Percentiles rank a stretch among this genome's conserved stretches.
phyloP scores from a whole-genome alignment of 2,329 filamentous ascomycete genomes.

The Clonostachys sp. region DNA sequence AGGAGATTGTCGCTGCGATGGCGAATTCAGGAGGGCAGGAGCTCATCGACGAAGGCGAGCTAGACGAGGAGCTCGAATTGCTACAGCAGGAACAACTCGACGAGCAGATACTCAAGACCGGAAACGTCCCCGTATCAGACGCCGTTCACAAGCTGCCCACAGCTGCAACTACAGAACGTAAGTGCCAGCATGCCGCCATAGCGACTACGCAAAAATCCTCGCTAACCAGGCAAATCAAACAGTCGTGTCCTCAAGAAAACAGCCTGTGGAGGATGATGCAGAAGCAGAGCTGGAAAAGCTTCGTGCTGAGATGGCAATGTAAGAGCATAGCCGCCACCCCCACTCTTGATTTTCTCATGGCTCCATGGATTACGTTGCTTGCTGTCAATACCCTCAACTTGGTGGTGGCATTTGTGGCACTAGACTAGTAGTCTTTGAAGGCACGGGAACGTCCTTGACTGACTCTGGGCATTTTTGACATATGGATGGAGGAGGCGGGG shows the following conservation, averaged over 20 bases:
- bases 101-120: conserved; percentile 88
- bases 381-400: no score
- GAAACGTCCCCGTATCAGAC: conserved; percentile 76
- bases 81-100: conserved; percentile 92
- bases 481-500: no score
- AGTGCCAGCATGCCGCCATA: conserved; percentile 28
- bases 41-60: conserved; percentile 76
- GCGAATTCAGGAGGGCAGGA: conserved; percentile 64
- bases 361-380: no score
- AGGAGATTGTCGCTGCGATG: conserved; percentile 87
- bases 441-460: no score
- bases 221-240: not conserved
- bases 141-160: conserved; percentile 72
- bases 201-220: not conserved
- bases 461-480: no score
- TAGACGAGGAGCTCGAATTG: conserved; percentile 79
- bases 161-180: conserved; percentile 71
- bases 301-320: conserved; percentile 98
- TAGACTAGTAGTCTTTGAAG: no score
- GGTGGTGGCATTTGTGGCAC: no score
- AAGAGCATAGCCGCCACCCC: conserved; percentile 11
- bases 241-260: conserved; percentile 25
- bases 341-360: no score
- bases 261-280: conserved; percentile 78
- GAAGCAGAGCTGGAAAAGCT: conserved; percentile 91